phyloP scores from a whole-genome alignment of 169 alveolate species.

The Plasmodium sp. region DNA sequence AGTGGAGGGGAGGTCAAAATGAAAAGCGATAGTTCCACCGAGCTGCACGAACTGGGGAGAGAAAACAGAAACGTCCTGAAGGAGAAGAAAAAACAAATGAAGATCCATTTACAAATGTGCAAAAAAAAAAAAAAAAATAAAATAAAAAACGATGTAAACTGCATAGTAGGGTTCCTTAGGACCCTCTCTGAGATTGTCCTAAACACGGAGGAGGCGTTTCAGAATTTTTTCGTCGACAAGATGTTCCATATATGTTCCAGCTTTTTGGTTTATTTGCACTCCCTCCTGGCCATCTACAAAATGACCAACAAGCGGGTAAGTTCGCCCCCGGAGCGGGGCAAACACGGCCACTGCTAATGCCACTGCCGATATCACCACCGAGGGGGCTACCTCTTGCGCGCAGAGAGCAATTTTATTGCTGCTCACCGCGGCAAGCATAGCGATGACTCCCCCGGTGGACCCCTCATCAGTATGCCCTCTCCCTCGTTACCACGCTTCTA shows the following conservation, averaged over 20 bases:
- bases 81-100: constrained; percentile 16
- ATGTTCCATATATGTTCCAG: constrained; percentile 69
- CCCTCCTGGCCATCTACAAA: constrained; percentile 50
- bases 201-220: constrained; percentile 43
- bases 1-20: not conserved
- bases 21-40: not conserved
- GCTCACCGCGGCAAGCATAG: not conserved
- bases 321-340: not conserved
- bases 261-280: constrained; percentile 68
- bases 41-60: not conserved
- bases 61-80: constrained; percentile 40
- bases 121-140: constrained; percentile 23
- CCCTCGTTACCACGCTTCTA: not conserved
- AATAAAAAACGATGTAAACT: constrained; percentile 25
- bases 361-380: not conserved
- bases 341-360: too few species aligned
- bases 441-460: not conserved
- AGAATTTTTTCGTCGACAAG: constrained; percentile 54
- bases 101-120: constrained; percentile 19
- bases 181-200: constrained; percentile 35
- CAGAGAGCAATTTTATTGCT: not conserved
- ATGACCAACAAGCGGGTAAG: constrained; percentile 66
- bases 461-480: not conserved
- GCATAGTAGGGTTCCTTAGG: constrained; percentile 55
- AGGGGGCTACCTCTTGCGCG: not conserved